Conservation (phyloP, 805 yeast genomes). For the Metschnikowia lunata region DNA sequence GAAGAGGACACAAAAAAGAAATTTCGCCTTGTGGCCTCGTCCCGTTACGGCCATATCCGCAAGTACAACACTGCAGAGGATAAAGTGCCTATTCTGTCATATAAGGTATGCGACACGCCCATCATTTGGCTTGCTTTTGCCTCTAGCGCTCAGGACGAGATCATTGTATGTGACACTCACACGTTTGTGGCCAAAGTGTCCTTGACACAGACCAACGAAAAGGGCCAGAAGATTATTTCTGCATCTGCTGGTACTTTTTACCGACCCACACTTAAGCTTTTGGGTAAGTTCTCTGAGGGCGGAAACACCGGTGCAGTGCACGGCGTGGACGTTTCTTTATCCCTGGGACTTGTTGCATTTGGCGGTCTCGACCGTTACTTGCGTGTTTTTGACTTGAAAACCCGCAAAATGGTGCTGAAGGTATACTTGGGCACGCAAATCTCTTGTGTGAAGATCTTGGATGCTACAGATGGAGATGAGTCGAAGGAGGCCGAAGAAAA, state of each 20-base stretch:
- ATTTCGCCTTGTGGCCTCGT: conserved; percentile 59
- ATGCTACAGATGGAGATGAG: conserved; percentile 31
- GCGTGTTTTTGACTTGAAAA: conserved; percentile 62
- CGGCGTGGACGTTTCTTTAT: conserved; percentile 45
- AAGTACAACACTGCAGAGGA: conserved; percentile 66
- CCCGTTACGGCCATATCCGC: conserved; percentile 73
- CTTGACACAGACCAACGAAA: conserved; percentile 30
- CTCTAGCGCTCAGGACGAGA: conserved; percentile 31
- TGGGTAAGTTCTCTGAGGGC: conserved; percentile 58
- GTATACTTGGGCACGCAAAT: conserved; percentile 75
- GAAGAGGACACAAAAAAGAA: conserved; percentile 27
- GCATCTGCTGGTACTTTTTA: conserved; percentile 45
- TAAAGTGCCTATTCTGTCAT: conserved; percentile 59
- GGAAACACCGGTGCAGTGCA: conserved; percentile 68
- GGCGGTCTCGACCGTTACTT: conserved; percentile 89
- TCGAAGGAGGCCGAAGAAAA: conserved; percentile 31
- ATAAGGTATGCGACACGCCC: conserved; percentile 53
- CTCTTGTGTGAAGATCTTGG: conserved; percentile 47
- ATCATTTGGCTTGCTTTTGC: conserved; percentile 40
- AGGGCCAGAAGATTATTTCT: conserved; percentile 33
- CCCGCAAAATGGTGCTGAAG: conserved; percentile 61
- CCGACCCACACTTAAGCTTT: conserved; percentile 45
- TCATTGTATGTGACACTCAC: conserved; percentile 70
- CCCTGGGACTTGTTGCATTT: conserved; percentile 50
- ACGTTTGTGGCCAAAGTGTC: conserved; percentile 55